These are phyloP conservation scores for Geotrichum fermentans DNA, from an alignment of 1,139 yeast genomes.

Conservation along the genomic window DNA sequence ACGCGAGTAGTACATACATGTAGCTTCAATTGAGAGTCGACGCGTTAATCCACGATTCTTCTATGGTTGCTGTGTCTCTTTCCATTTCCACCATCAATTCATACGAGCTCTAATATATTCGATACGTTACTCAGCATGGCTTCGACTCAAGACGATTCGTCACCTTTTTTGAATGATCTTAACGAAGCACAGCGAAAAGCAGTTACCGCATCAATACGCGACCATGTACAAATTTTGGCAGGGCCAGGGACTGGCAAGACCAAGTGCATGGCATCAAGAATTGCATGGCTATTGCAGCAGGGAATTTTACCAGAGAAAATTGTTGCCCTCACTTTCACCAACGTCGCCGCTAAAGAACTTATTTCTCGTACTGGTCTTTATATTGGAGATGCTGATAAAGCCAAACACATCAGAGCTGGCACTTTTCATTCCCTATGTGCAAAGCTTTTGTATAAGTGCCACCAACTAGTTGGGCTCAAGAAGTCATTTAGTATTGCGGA, in stretches of 20 bases:
- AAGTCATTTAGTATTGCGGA: conserved; percentile 53
- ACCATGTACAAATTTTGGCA: conserved; percentile 71
- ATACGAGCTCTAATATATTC: no score
- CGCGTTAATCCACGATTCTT: no score
- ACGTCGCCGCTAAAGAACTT: conserved; percentile 86
- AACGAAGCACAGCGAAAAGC: conserved; percentile 60
- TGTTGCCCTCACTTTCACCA: conserved; percentile 85
- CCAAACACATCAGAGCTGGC: conserved; percentile 57
- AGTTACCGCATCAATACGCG: conserved; percentile 50
- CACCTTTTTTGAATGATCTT: conserved; percentile 31
- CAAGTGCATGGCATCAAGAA: conserved; percentile 70
- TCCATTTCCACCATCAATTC: no score
- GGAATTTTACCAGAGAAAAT: conserved; percentile 54
- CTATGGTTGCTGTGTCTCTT: no score
- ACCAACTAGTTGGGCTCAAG: conserved; percentile 46
- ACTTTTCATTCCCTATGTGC: conserved; percentile 83
- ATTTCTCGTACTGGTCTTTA: conserved; percentile 47
- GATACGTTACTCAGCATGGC: no score
- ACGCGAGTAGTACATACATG: no score
- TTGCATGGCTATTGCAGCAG: conserved; percentile 58
- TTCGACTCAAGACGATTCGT: not conserved
- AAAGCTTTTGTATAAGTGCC: conserved; percentile 54
- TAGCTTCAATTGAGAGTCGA: no score
- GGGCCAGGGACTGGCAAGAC: conserved; percentile 91
- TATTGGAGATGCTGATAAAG: conserved; percentile 11